Percentiles rank a stretch among this genome's conserved stretches.
Conservation (phyloP, 495 filamentous ascomycete species). For the Letharia columbiana region DNA sequence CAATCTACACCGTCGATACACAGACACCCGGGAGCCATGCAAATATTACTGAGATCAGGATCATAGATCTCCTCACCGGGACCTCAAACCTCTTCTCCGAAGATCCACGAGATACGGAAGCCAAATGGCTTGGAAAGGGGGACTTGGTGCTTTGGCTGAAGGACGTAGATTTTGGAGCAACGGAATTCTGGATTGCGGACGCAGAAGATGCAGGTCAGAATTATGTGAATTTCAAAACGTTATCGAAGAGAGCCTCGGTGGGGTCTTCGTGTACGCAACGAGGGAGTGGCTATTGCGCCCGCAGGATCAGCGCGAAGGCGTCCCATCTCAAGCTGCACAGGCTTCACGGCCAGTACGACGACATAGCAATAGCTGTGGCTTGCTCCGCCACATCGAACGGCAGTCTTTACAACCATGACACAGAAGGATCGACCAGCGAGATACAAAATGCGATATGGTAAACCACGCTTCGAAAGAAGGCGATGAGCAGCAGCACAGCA, state of each 20-base stretch:
- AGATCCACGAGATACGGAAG: conserved; percentile 52
- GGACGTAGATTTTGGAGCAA: conserved; percentile 51
- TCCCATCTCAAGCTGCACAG: conserved; percentile 60
- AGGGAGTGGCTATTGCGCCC: conserved; percentile 35
- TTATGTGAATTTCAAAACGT: conserved; percentile 26
- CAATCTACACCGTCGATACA: conserved; percentile 62
- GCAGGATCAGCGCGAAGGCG: conserved; percentile 44
- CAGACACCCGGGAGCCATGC: conserved; percentile 74
- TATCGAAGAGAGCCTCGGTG: neutral
- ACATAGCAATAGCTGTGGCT: conserved; percentile 60
- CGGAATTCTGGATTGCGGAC: conserved; percentile 51
- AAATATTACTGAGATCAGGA: conserved; percentile 59
- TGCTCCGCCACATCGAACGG: conserved; percentile 49
- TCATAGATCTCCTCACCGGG: conserved; percentile 57
- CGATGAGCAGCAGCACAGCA: neutral
- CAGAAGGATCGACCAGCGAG: conserved; percentile 39
- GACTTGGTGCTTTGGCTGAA: conserved; percentile 59
- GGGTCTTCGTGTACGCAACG: neutral
- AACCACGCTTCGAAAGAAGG: conserved; percentile 36
- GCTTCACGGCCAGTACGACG: conserved; percentile 50
- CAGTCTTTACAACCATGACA: conserved; percentile 46
- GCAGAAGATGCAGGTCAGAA: conserved; percentile 44
- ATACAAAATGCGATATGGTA: conserved; percentile 60
- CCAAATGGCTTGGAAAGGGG: conserved; percentile 61
- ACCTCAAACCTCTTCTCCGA: conserved; percentile 57